A percentile compares a stretch with the other conserved stretches of the same genome.
These are phyloP conservation scores for Atractiella rhizophila DNA, from an alignment of 768 basidiomycete genomes.

Conservation along the genomic window DNA sequence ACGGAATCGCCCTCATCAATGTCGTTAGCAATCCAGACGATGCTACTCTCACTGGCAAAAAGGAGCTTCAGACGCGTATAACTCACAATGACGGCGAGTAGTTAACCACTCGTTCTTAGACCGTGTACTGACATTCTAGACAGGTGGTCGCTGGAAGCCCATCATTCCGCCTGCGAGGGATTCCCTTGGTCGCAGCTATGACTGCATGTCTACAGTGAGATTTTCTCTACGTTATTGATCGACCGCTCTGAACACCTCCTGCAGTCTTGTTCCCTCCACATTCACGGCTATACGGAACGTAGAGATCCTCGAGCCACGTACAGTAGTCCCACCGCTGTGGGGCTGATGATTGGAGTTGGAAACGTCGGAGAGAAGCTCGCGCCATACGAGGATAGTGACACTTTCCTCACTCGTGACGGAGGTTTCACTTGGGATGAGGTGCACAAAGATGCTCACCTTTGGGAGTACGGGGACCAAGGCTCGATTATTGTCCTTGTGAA, in stretches of 20 bases:
- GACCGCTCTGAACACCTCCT: background rate
- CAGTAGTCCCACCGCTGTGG: slow-evolving; percentile 72
- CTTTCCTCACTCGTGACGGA: slow-evolving; percentile 83
- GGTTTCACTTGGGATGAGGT: slow-evolving; percentile 98
- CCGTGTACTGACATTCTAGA: background rate
- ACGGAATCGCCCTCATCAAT: slow-evolving; percentile 86
- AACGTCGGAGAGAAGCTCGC: slow-evolving; percentile 69
- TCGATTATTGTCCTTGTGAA: slow-evolving; percentile 80
- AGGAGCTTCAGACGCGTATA: slow-evolving; percentile 58
- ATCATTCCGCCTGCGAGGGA: slow-evolving; percentile 49
- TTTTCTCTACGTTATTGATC: background rate
- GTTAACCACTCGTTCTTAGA: background rate
- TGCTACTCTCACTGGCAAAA: slow-evolving; percentile 41
- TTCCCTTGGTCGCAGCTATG: slow-evolving; percentile 45
- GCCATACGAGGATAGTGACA: slow-evolving; percentile 64
- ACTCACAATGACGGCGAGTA: slow-evolving; percentile 81
- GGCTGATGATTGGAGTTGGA: slow-evolving; percentile 83
- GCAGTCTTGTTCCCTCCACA: slow-evolving; percentile 59
- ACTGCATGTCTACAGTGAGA: slow-evolving; percentile 42
- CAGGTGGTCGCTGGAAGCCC: slow-evolving; percentile 68
- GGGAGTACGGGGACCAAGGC: slow-evolving; percentile 95
- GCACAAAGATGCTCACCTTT: slow-evolving; percentile 89
- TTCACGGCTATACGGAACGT: slow-evolving; percentile 91
- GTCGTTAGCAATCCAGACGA: slow-evolving; percentile 57
- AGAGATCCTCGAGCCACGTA: slow-evolving; percentile 72